These are phyloP conservation scores for Pichia norvegensis DNA, from an alignment of 1,139 yeast species.

Conservation along the genomic window DNA sequence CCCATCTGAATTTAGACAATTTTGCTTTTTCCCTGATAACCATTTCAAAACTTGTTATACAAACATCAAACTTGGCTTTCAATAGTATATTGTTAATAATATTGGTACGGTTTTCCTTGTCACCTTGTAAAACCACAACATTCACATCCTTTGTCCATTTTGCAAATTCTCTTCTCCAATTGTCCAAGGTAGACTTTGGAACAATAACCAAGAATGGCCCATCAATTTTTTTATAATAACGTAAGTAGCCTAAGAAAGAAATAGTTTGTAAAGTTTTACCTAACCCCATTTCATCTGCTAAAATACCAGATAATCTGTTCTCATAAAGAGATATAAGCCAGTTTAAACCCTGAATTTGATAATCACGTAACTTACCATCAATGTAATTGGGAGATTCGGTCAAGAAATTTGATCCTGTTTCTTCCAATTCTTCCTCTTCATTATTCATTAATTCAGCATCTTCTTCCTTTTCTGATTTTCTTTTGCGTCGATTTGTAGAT, in stretches of 20 bases:
- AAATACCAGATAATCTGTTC: constrained; percentile 79
- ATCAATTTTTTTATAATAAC: constrained; percentile 67
- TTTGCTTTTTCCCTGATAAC: constrained; percentile 79
- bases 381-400: constrained; percentile 74
- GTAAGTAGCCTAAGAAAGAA: constrained; percentile 78
- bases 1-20: constrained; percentile 83
- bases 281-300: constrained; percentile 98
- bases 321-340: constrained; percentile 85
- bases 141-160: constrained; percentile 97
- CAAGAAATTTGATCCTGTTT: constrained; percentile 50
- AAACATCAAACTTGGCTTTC: constrained; percentile 76
- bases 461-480: constrained; percentile 86
- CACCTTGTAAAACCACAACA: constrained; percentile 79
- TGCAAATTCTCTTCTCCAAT: constrained; percentile 90
- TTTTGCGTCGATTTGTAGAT: constrained; percentile 29
- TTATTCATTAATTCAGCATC: constrained; percentile 80
- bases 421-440: constrained; percentile 57
- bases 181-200: constrained; percentile 90
- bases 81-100: constrained; percentile 54
- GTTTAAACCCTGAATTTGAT: constrained; percentile 84
- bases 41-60: constrained; percentile 88
- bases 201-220: constrained; percentile 93
- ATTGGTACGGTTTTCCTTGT: constrained; percentile 63
- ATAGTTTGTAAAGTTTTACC: constrained; percentile 95
- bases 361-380: constrained; percentile 67